Conservation (phyloP, 164 flowering plant genomes). For the Sextonia rubra region DNA sequence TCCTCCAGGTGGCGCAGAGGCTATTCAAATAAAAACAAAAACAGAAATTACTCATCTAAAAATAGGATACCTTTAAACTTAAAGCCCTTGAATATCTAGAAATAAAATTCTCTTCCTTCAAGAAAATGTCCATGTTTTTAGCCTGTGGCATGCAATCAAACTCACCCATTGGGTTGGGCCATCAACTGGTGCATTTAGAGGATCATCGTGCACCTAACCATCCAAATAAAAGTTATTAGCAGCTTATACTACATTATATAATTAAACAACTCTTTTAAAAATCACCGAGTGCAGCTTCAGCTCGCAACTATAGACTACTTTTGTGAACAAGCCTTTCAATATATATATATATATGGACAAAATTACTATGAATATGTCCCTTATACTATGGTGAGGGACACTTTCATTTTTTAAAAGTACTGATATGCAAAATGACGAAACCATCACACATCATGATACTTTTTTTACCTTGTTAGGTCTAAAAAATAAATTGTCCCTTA, state of each 20-base stretch:
- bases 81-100: not conserved
- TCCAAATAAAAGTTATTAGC: conserved; percentile 18
- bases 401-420: no score
- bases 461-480: no score
- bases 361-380: no score
- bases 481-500: no score
- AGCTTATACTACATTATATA: conserved; percentile 6
- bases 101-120: not conserved
- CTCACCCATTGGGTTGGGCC: conserved; percentile 99
- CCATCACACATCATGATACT: no score
- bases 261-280: not conserved
- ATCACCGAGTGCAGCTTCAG: not conserved
- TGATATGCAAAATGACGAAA: no score
- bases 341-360: no score
- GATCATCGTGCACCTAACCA: conserved; percentile 87
- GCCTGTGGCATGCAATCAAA: conserved; percentile 3
- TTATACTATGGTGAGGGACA: no score
- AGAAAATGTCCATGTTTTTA: not conserved
- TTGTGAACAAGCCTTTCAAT: no score
- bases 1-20: conserved; percentile 81
- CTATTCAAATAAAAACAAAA: conserved; percentile 22
- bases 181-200: conserved; percentile 89
- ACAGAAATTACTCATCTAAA: not conserved
- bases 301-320: no score
- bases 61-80: no score